Base-by-base conservation (phyloP, 2,329 filamentous ascomycete genomes). In the Cryphonectria nitschkei region DNA sequence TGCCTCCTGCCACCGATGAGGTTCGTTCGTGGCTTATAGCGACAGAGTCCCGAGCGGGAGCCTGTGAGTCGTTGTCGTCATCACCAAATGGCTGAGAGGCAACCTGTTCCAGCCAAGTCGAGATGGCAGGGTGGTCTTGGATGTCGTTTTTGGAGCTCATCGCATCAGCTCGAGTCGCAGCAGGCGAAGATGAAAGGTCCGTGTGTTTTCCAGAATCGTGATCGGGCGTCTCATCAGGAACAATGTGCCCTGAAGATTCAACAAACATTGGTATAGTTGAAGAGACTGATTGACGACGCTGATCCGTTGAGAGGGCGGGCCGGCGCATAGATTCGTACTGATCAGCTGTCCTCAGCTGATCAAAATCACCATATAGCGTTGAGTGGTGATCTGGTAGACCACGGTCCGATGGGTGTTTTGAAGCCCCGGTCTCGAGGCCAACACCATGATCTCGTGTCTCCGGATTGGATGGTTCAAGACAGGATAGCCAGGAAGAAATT, bases 211-310 rank as follows among this genome's bases (percentile, higher is more conserved):
- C 61, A 26, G n/a, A 9, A 2, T 39, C 61, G 22, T 7, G 22
- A 7, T 41, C 37, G 19, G 14, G 16, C 16, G 2, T 26, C 22
- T 64, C n/a, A 26, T 64, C 39, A 43, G 61, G 2, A 32, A 43
- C 19, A 43, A 22, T 14, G 16, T 41, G 39, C 4, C 22, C n/a
- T 16, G n/a, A 19, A 19, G 32, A 5, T 19, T 67, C 65, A 32
- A 43, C 22, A 11, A 43, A 43, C 65, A 67, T 67, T 8, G 65
- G 65, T n/a, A n/a, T 7, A 13, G 50, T 58, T 26, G 65, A 67
- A 58, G 65, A 56, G 3, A 58, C 34, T 3, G 65, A 56, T 9
- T 7, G 22, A 11, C 43, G 65, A n/a, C 32, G 46, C 19, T 67
- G 29, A 2, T 0, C 22, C 3, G 14, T 41, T 56, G 34, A 39